Evolutionary conservation across 768 basidiomycete genomes (phyloP).

Genomic region (Tricholoma bakamatsutake): DNA sequence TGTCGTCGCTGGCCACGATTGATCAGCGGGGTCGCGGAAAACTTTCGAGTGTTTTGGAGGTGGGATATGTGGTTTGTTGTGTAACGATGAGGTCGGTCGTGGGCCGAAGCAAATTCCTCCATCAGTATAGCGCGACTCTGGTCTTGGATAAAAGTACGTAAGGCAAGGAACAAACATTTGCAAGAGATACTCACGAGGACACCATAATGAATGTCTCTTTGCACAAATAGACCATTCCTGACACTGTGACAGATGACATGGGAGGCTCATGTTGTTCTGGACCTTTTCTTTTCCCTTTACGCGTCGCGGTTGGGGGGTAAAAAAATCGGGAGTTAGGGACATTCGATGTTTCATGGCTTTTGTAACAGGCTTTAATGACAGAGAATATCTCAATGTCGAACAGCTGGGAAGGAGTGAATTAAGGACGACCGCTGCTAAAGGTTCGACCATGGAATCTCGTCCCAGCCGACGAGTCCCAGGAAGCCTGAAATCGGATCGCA

Average conservation of each 20-base stretch:
- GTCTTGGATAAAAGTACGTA: slow-evolving; percentile 14
- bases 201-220: slow-evolving; percentile 42
- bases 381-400: slow-evolving; percentile 21
- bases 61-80: slow-evolving; percentile 3
- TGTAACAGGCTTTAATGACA: slow-evolving; percentile 12
- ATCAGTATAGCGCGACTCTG: slow-evolving; percentile 32
- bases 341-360: slow-evolving; percentile 19
- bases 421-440: slow-evolving; percentile 49
- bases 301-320: slow-evolving; percentile 46
- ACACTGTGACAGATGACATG: slow-evolving; percentile 29
- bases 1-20: slow-evolving; percentile 20
- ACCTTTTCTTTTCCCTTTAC: slow-evolving; percentile 51
- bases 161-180: background rate
- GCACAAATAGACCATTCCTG: slow-evolving; percentile 41
- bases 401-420: slow-evolving; percentile 38
- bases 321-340: slow-evolving; percentile 42
- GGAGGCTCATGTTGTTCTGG: slow-evolving; percentile 19
- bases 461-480: slow-evolving; percentile 17
- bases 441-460: slow-evolving; percentile 52
- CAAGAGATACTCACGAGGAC: slow-evolving; percentile 26
- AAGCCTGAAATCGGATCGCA: background rate
- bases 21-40: background rate
- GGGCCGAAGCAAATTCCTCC: slow-evolving; percentile 23
- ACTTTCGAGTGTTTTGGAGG: background rate
- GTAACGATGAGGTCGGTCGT: slow-evolving; percentile 6